Evolutionary conservation across 768 basidiomycete species (phyloP), one percentile per base, ranked within the genome.

Genomic region (Tephrocybe rancida): DNA sequence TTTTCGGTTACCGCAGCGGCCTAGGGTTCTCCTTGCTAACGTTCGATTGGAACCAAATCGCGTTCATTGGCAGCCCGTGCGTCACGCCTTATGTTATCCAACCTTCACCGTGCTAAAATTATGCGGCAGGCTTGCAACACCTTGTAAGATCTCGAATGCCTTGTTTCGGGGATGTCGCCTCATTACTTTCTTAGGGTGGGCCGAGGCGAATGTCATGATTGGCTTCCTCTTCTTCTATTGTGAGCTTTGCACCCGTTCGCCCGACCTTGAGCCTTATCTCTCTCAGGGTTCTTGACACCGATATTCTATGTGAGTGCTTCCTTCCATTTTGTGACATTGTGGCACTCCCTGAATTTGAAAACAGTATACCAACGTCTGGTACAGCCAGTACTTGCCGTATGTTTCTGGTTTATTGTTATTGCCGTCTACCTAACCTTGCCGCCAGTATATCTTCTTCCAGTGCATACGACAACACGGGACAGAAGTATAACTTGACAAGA

Each of bases 211-310:
- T 65, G 74, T 90, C 25, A 73, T 81, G 50, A 68, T 73, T 30
- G 82, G 85, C 9, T 84, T 90, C 60, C 67, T 85, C 39, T 67
- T 86, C 58, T 82, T 90, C 64, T 86, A 84, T 64, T 91, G 85
- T 82, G 51, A 64, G 74, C 64, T 25, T 43, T 13, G 22, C 10
- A 8, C 56, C 51, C 35, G 32, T 26, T 43, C 3, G 11, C 19
- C 26, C 22, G 14, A 13, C n/a, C 44, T 35, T 41, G 19, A 34
- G 55, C 30, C n/a, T 38, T 43, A 45, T 32, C 55, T 38, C 7
- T 52, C 45, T 44, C 18, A 80, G 76, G 74, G 80, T 75, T 81
- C 58, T 65, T 84, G 38, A 74, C 76, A 38, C 81, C 82, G 16
- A 66, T 82, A 25, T 65, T 77, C 30, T 76, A 79, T 55, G 77